Evolutionary conservation across 306 rosid species (phyloP).

Genomic region (Phaseolus lunatus): DNA sequence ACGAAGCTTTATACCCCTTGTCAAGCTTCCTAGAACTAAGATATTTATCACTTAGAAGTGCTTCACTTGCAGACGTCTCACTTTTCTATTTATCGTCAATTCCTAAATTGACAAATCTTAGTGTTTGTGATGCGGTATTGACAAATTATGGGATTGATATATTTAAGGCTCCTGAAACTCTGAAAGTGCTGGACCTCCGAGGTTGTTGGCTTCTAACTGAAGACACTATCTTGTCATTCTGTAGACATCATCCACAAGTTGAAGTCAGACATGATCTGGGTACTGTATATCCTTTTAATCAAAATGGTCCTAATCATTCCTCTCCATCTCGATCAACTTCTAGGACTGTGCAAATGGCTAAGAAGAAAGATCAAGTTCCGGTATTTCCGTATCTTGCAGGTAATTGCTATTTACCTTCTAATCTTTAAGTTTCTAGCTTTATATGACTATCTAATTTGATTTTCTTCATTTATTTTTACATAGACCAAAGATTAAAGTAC

Average conservation of each 20-base stretch:
- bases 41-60: slow-evolving; percentile 62
- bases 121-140: slow-evolving; percentile 73
- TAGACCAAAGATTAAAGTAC: slow-evolving; percentile 92
- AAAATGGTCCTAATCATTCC: slow-evolving; percentile 46
- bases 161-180: slow-evolving; percentile 63
- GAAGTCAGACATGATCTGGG: slow-evolving; percentile 74
- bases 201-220: slow-evolving; percentile 93
- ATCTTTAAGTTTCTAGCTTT: slow-evolving; percentile 18
- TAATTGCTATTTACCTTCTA: slow-evolving; percentile 44
- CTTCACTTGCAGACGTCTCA: slow-evolving; percentile 69
- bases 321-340: slow-evolving; percentile 55
- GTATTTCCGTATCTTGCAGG: slow-evolving; percentile 68
- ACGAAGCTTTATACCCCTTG: slow-evolving; percentile 60
- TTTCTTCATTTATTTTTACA: slow-evolving; percentile 44
- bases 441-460: slow-evolving; percentile 36
- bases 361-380: slow-evolving; percentile 42
- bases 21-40: slow-evolving; percentile 65
- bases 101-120: slow-evolving; percentile 67
- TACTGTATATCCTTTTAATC: slow-evolving; percentile 46
- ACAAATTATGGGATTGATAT: slow-evolving; percentile 68
- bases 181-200: slow-evolving; percentile 69
- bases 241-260: slow-evolving; percentile 70
- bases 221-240: slow-evolving; percentile 59
- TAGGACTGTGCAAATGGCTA: slow-evolving; percentile 48
- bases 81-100: slow-evolving; percentile 69